phyloP scores from a whole-genome alignment of 139 green algal species.

The Chlorella sorokiniana region DNA sequence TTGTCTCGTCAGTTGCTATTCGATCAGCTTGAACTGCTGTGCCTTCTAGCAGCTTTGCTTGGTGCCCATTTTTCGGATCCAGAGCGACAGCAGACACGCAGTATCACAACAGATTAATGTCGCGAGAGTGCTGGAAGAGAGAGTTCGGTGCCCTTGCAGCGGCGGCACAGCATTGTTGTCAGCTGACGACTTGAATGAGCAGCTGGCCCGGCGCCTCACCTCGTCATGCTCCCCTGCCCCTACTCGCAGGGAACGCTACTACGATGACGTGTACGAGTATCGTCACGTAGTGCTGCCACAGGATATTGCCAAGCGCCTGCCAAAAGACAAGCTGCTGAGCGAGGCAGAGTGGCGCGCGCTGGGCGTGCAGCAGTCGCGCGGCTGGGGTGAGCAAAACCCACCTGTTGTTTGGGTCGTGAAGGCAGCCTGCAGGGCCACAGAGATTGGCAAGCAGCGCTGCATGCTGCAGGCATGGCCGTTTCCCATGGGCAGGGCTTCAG shows the following conservation, averaged over 20 bases:
- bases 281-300: conserved; percentile 92
- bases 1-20: background rate
- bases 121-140: no score
- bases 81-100: no score
- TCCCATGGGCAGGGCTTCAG: no score
- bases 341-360: conserved; percentile 96
- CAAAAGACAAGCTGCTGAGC: conserved; percentile 88
- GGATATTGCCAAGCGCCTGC: conserved; percentile 89
- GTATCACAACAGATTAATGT: no score
- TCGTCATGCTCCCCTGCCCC: background rate
- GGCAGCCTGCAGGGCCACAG: background rate
- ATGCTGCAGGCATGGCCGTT: no score
- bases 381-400: conserved; percentile 81
- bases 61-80: no score
- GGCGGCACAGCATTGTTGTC: no score
- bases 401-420: background rate
- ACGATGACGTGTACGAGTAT: conserved; percentile 91
- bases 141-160: no score
- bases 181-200: no score
- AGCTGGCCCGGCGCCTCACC: no score
- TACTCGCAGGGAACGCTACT: conserved; percentile 89
- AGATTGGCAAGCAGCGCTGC: no score
- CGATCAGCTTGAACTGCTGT: background rate
- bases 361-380: conserved; percentile 95
- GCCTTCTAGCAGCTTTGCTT: background rate